Evolutionary conservation across 2,329 filamentous ascomycete genomes (phyloP).

Genomic region (Calonectria naviculata): DNA sequence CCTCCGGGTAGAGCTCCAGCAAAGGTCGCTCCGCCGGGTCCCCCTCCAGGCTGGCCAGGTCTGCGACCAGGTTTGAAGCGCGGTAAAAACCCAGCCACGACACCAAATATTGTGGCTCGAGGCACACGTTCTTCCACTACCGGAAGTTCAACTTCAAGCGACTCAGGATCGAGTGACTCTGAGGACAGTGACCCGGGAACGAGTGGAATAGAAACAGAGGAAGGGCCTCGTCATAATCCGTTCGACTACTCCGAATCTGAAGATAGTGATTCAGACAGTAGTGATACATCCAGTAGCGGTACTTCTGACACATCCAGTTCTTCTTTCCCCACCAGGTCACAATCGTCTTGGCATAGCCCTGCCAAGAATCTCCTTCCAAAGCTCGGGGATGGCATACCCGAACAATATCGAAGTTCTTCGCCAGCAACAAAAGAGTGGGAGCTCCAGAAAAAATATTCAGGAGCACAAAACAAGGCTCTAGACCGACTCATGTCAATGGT

Average conservation of each 20-base stretch:
- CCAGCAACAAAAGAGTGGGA: background rate
- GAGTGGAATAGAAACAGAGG: background rate
- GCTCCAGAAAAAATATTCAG: background rate
- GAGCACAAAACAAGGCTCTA: background rate
- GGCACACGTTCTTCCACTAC: background rate
- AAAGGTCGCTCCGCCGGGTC: too few species aligned
- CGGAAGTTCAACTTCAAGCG: background rate
- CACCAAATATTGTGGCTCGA: too few species aligned
- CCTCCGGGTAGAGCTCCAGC: too few species aligned
- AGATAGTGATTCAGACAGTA: background rate
- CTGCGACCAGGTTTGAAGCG: background rate
- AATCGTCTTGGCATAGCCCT: background rate
- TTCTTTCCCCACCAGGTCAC: background rate
- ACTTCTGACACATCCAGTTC: background rate
- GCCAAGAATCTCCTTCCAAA: background rate
- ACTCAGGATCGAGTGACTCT: background rate
- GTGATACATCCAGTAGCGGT: background rate
- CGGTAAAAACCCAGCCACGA: background rate
- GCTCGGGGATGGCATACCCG: background rate
- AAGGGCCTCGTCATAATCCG: background rate
- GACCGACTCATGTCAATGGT: background rate
- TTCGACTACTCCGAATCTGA: background rate
- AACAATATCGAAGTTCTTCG: background rate
- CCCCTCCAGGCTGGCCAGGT: background rate
- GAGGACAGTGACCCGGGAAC: background rate